Conservation (phyloP, 2,329 filamentous ascomycete genomes). For the Macrophomina tecta region DNA sequence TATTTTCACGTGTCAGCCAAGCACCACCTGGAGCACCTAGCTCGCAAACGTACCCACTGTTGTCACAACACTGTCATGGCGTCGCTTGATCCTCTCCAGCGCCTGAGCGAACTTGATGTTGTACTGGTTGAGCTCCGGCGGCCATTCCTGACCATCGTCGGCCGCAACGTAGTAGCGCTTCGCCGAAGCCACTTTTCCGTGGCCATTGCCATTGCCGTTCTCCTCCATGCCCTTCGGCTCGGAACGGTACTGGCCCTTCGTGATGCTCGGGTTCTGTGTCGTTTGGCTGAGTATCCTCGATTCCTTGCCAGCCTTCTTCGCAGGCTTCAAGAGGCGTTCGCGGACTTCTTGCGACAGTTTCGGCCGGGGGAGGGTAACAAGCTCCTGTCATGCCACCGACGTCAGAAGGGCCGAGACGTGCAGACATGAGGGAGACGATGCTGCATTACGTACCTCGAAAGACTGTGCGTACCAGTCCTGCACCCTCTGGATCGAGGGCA, state of each 20-base stretch:
- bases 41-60: constrained; percentile 66
- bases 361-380: constrained; percentile 83
- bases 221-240: constrained; percentile 43
- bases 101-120: constrained; percentile 90
- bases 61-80: constrained; percentile 96
- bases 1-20: constrained; percentile 26
- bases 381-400: constrained; percentile 67
- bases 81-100: constrained; percentile 90
- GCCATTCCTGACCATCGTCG: constrained; percentile 89
- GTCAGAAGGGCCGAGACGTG: constrained; percentile 35
- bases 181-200: constrained; percentile 53
- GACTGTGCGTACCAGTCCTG: constrained; percentile 99
- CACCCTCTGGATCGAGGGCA: constrained; percentile 94
- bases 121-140: constrained; percentile 90
- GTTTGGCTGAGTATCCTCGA: constrained; percentile 77
- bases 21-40: neutral
- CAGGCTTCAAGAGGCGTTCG: constrained; percentile 76
- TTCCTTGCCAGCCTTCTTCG: constrained; percentile 62
- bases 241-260: constrained; percentile 77
- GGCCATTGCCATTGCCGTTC: constrained; percentile 56
- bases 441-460: constrained; percentile 77
- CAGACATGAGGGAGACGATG: constrained; percentile 26
- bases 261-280: constrained; percentile 88
- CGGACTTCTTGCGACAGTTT: constrained; percentile 76
- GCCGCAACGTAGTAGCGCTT: constrained; percentile 90